Conservation (phyloP, 306 rosid genomes). For the Medicago arabica region DNA sequence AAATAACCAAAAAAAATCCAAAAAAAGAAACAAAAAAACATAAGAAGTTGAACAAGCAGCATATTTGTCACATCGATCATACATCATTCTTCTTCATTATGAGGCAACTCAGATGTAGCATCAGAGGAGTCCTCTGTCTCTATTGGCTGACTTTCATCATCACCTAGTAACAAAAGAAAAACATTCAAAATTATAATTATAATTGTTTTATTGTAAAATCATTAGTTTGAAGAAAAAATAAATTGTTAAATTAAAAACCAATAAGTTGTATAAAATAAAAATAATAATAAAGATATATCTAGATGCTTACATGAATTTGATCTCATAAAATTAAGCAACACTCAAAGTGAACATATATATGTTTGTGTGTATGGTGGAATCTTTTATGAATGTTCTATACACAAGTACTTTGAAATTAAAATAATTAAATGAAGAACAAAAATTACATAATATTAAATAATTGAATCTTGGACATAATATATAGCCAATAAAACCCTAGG, state of each 20-base stretch:
- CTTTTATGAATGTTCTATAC: too few species aligned
- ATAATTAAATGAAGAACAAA: too few species aligned
- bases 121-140: neutral
- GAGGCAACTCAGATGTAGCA: neutral
- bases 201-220: neutral
- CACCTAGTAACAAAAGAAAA: neutral
- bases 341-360: neutral
- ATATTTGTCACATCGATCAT: neutral
- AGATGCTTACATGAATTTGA: neutral
- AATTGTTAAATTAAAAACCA: neutral
- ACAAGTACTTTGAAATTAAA: too few species aligned
- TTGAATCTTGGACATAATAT: too few species aligned
- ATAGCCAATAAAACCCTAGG: too few species aligned
- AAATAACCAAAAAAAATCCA: neutral
- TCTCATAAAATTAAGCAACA: neutral
- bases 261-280: neutral
- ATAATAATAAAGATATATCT: too few species aligned
- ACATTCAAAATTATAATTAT: neutral
- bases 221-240: neutral
- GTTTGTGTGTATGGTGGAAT: too few species aligned
- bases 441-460: too few species aligned
- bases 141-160: neutral
- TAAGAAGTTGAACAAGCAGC: neutral
- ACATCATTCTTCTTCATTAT: neutral
- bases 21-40: neutral